Base-by-base conservation (phyloP, 2,329 filamentous ascomycete genomes). In the Ophiostoma sp. region DNA sequence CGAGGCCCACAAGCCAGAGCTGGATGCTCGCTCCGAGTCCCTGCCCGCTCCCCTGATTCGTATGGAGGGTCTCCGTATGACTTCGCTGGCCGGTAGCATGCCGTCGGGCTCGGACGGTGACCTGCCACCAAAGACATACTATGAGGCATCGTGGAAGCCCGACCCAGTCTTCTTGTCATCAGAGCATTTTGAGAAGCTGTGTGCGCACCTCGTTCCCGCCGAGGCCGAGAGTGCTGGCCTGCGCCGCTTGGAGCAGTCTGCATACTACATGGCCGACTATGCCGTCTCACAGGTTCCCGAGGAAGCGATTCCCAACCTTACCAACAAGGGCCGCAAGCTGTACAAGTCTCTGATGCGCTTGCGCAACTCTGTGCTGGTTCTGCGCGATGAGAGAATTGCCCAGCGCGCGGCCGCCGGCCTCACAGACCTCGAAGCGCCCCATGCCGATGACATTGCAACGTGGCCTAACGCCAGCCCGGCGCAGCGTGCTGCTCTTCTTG, bases 21-120 rank as follows among this genome's bases (percentile, higher is more conserved):
- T 14, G 1, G 45, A 42, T 9, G 38, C 67, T 38, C 4, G 45
- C 42, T 42, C 44, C 5, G 45, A 16, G 9, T 49, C 64, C 5
- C 6, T 36, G 12, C 38, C 27, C 3, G n/a, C 60, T 16, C 70
- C 70, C 1, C 68, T 70, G 3, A 71, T 72, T 36, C 69, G 68
- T 62, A 72, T 72, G 70, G 69, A 70, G 5, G 71, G 70, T 44
- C 58, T 72, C 41, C 69, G 70, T 47, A 72, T 72, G 71, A 70
- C 71, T 1, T 71, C 70, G 5, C 68, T 72, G 27, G 70, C 69
- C 1, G 71, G 71, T 4, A 68, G 60, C 52, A 70, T 72, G 68
- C 52, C 66, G 1, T 40, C 64, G 5, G 66, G 52, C 5, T 45
- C 27, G 36, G 38, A 45, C 16, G 47, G 36, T 7, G 40, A 40